A percentile compares a stretch with the other conserved stretches of the same genome.
phyloP scores from a whole-genome alignment of 306 rosid genomes.

The Canavalia gladiata region DNA sequence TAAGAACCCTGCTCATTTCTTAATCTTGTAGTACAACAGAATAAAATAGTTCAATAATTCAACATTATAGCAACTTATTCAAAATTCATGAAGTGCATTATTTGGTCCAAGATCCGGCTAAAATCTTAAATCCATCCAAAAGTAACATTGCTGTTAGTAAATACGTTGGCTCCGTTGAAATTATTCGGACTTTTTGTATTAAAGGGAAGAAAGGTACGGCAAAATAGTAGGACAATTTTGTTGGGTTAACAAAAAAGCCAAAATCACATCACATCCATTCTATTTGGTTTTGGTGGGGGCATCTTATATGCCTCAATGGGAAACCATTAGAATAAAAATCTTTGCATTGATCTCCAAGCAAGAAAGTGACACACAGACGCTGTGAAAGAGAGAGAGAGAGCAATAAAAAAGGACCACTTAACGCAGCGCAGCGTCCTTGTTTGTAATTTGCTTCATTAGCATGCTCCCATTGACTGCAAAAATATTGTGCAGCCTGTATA shows the following conservation, averaged over 20 bases:
- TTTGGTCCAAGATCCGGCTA: slow-evolving; percentile 40
- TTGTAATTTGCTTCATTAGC: slow-evolving; percentile 35
- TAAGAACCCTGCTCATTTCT: neutral
- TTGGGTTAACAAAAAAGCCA: slow-evolving; percentile 36
- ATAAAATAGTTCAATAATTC: neutral
- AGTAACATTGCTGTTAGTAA: slow-evolving; percentile 24
- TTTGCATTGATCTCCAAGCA: slow-evolving; percentile 58
- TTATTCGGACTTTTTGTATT: slow-evolving; percentile 35
- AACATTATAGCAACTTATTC: slow-evolving; percentile 19
- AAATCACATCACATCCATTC: slow-evolving; percentile 39
- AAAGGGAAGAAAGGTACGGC: slow-evolving; percentile 41
- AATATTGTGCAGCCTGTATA: neutral
- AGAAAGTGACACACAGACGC: slow-evolving; percentile 40
- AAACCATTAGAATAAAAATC: slow-evolving; percentile 73
- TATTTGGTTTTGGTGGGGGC: slow-evolving; percentile 59
- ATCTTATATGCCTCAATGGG: slow-evolving; percentile 60
- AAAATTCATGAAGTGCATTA: slow-evolving; percentile 22
- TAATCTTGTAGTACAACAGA: neutral
- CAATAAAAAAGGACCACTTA: slow-evolving; percentile 26
- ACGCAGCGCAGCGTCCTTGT: slow-evolving; percentile 44
- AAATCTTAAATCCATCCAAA: slow-evolving; percentile 24
- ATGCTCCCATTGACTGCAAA: slow-evolving; percentile 34
- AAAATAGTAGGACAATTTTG: slow-evolving; percentile 36
- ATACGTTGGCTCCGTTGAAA: slow-evolving; percentile 47
- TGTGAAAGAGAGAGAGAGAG: slow-evolving; percentile 8